Base-by-base conservation (phyloP, 1,139 yeast species). In the Lipomyces yarrowii region DNA sequence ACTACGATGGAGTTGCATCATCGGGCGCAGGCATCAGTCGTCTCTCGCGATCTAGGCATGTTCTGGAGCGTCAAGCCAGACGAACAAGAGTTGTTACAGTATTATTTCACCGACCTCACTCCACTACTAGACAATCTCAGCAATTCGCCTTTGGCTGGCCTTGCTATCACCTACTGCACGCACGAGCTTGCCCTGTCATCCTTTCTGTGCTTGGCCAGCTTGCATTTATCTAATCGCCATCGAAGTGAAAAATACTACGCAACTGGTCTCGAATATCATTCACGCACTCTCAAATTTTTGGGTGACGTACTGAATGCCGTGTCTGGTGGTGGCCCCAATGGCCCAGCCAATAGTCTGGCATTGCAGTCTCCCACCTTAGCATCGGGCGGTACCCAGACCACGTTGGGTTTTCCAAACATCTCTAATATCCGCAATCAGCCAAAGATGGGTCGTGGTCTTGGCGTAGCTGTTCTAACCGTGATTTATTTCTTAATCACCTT, bases 161-260 rank as follows among this genome's bases (percentile, higher is more conserved):
- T 65, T 32, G 68, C 68, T 3, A 64, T 65, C 60, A 63, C 68
- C 3, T 65, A 60, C 59, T 65, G 68, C 59, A 62, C 67, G 11
- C 67, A 60, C 52, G 68, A 65, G 10, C 62, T 65, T 18, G 66
- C 65, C n/a, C 63, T 65, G 26, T 65, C 68, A 6, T 63, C 68
- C 26, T 65, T 65, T n/a, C 57, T 61, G 10, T 65, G 68, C 52
- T 33, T 65, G 10, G 64, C 68, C 11, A 48, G 64, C 48, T 56
- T 65, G 37, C 68, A 65, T 21, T 39, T 57, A 7, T 59, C 68
- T 15, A 53, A 55, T n/a, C 59, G 62, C 4, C 59, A 62, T n/a
- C 33, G 39, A 21, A 57, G 60, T 21, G 68, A 65, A 37, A 35
- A 23, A 13, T 61, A 58, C 56, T 65, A 65, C 56, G 61, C 64